These are phyloP conservation scores for Collybia nuda DNA, from an alignment of 768 basidiomycete species.

Conservation along the genomic window DNA sequence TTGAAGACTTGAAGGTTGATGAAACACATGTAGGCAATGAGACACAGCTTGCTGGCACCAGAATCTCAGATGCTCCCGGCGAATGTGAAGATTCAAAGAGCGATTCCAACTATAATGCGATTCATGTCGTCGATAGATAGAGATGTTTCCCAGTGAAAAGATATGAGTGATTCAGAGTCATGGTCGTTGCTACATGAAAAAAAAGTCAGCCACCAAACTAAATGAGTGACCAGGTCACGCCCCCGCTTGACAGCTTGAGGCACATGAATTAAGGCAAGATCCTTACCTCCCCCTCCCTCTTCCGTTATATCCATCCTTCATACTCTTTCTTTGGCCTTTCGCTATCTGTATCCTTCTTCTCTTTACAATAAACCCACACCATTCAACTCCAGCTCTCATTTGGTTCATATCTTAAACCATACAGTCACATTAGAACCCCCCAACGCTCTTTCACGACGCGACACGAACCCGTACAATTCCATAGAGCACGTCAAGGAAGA, in stretches of 20 bases:
- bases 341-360: neutral
- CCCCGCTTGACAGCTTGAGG: constrained; percentile 13
- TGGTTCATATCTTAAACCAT: neutral
- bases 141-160: too few relatives aligned
- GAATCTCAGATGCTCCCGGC: too few relatives aligned
- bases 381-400: constrained; percentile 1
- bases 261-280: constrained; percentile 19
- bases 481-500: constrained; percentile 3
- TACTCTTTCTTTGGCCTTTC: neutral
- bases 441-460: constrained; percentile 30
- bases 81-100: too few relatives aligned
- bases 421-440: constrained; percentile 1
- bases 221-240: constrained; percentile 17
- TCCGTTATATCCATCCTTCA: constrained; percentile 9
- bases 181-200: neutral
- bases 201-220: constrained; percentile 3
- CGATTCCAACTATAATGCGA: too few relatives aligned
- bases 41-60: too few relatives aligned
- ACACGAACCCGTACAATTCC: constrained; percentile 21
- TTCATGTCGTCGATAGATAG: too few relatives aligned
- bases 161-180: neutral
- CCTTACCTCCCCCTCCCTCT: constrained; percentile 9
- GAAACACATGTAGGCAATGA: too few relatives aligned
- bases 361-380: neutral
- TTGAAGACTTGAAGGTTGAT: too few relatives aligned